Conservation (phyloP, 106 monocot genomes). For the Dendrobium nobile region DNA sequence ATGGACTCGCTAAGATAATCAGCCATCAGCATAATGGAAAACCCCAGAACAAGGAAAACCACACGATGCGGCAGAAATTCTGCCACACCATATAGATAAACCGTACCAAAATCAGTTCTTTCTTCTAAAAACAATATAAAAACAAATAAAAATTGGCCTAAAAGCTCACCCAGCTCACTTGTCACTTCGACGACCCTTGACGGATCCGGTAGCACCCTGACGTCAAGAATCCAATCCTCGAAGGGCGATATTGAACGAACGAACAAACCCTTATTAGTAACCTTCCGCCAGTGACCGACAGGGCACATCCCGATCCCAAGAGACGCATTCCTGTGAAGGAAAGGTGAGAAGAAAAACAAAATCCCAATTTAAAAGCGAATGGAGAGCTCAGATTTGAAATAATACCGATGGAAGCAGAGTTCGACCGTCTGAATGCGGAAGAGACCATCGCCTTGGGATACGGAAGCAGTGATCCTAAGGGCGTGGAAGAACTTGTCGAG, state of each 20-base stretch:
- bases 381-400: constrained; percentile 17
- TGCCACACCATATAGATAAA: constrained; percentile 21
- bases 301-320: constrained; percentile 66
- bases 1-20: constrained; percentile 64
- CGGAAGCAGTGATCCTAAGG: constrained; percentile 40
- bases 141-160: not conserved
- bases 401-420: constrained; percentile 77
- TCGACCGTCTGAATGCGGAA: constrained; percentile 53
- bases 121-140: not conserved
- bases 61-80: constrained; percentile 60
- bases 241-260: constrained; percentile 54
- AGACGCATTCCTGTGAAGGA: constrained; percentile 48
- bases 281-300: constrained; percentile 52
- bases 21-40: constrained; percentile 58
- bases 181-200: constrained; percentile 47
- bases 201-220: constrained; percentile 39
- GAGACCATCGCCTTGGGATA: constrained; percentile 24
- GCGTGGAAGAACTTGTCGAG: constrained; percentile 47
- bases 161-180: constrained; percentile 54
- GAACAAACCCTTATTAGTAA: constrained; percentile 48
- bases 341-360: not conserved
- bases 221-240: constrained; percentile 51
- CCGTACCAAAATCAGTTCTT: not conserved
- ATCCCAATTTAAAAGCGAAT: not conserved
- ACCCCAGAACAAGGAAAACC: constrained; percentile 60